Evolutionary conservation across 768 basidiomycete genomes (phyloP).

Genomic region (Flagelloscypha sp.): DNA sequence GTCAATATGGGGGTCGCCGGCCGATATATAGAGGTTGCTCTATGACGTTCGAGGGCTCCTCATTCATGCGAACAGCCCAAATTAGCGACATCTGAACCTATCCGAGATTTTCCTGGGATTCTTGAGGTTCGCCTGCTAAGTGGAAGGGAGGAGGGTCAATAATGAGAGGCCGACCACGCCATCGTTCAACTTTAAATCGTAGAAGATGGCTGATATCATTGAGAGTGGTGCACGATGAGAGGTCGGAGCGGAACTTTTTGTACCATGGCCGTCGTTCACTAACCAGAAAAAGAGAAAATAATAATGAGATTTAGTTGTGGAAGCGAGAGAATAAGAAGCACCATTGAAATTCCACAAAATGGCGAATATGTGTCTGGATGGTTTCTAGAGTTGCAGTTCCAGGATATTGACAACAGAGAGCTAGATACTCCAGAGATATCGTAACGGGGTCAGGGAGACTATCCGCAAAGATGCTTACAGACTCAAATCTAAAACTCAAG

Average conservation of each 20-base stretch:
- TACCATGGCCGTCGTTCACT: constrained; percentile 51
- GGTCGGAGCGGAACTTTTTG: constrained; percentile 40
- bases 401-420: constrained; percentile 45
- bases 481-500: neutral
- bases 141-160: too few relatives aligned
- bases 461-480: constrained; percentile 47
- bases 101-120: too few relatives aligned
- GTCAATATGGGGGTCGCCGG: too few relatives aligned
- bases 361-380: constrained; percentile 56
- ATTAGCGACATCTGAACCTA: too few relatives aligned
- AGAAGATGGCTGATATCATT: constrained; percentile 42
- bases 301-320: neutral
- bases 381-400: constrained; percentile 40
- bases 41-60: too few relatives aligned
- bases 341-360: constrained; percentile 66
- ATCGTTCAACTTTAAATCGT: constrained; percentile 34
- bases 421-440: constrained; percentile 64
- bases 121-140: too few relatives aligned
- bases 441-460: constrained; percentile 52
- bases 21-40: too few relatives aligned
- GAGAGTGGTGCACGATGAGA: constrained; percentile 32
- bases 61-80: too few relatives aligned
- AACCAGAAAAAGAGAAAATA: constrained; percentile 10
- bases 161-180: constrained; percentile 38
- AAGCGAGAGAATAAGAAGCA: constrained; percentile 19